Percentiles rank a stretch among this genome's conserved stretches.
phyloP scores from a whole-genome alignment of 371 early-diverging fungal species.

The Thermomucor indicae-seudaticae region DNA sequence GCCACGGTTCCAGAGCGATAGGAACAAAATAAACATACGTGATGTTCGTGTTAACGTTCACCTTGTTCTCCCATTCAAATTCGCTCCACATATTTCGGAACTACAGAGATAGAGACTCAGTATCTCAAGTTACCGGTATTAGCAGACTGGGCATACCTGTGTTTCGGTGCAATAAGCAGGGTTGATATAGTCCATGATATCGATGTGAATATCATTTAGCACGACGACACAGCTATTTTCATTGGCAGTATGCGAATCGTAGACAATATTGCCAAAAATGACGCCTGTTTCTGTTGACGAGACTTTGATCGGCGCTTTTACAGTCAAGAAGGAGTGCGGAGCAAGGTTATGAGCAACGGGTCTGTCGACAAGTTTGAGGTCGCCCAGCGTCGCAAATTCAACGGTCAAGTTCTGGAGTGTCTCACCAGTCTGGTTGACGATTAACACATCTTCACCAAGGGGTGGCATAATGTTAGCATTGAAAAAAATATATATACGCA shows the following conservation, averaged over 20 bases:
- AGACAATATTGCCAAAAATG: constrained; percentile 96
- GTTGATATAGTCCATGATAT: constrained; percentile 98
- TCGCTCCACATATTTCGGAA: constrained; percentile 98
- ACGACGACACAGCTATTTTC: constrained; percentile 84
- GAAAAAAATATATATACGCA: neutral
- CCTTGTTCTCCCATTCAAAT: constrained; percentile 99
- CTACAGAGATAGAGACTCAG: constrained; percentile 21
- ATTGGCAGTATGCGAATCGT: constrained; percentile 82
- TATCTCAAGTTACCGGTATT: neutral
- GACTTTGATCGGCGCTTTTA: constrained; percentile 96
- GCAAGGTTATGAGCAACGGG: constrained; percentile 89
- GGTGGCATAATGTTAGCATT: neutral
- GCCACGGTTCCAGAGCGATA: neutral
- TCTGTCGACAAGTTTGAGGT: constrained; percentile 95
- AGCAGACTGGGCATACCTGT: constrained; percentile 41
- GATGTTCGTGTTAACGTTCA: constrained; percentile 89
- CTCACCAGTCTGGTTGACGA: constrained; percentile 97
- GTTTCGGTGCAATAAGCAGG: constrained; percentile 89
- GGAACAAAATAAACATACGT: constrained; percentile 49
- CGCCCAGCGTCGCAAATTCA: constrained; percentile 97
- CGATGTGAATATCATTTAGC: constrained; percentile 95
- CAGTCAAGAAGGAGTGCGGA: constrained; percentile 88
- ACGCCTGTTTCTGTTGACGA: constrained; percentile 97
- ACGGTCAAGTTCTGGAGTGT: constrained; percentile 96
- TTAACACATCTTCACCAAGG: constrained; percentile 72